Evolutionary conservation across 768 basidiomycete species (phyloP).

Genomic region (Mycena polygramma): DNA sequence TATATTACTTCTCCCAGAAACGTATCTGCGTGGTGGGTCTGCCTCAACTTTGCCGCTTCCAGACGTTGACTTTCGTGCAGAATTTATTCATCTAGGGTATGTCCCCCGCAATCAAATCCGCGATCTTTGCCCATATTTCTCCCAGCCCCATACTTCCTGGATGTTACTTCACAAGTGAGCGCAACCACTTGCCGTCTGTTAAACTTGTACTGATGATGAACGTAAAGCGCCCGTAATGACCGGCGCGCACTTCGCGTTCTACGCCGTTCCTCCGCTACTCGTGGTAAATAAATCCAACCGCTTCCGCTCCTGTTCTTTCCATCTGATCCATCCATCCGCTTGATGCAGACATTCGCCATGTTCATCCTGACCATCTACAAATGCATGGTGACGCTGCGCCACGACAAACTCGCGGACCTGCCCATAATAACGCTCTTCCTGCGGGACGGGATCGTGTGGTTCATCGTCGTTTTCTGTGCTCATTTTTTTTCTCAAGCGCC

Average conservation of each 20-base stretch:
- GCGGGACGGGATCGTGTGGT: constrained; percentile 24
- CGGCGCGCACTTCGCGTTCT: constrained; percentile 14
- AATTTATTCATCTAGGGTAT: constrained; percentile 28
- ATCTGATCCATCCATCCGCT: too few relatives aligned
- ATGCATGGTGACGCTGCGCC: constrained; percentile 12
- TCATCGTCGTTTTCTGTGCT: constrained; percentile 21
- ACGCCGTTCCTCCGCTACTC: constrained; percentile 20
- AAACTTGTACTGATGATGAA: neutral
- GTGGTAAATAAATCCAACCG: neutral
- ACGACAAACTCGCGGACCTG: constrained; percentile 2
- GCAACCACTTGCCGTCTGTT: neutral
- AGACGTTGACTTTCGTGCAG: neutral
- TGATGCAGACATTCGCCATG: constrained; percentile 21
- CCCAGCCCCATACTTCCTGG: constrained; percentile 21
- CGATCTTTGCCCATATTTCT: neutral
- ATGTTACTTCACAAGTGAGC: constrained; percentile 26
- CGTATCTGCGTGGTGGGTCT: constrained; percentile 11
- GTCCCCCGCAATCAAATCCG: too few relatives aligned
- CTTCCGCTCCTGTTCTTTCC: neutral
- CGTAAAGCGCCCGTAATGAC: constrained; percentile 6
- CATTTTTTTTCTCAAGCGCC: neutral
- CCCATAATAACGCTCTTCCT: constrained; percentile 24
- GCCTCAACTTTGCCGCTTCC: too few relatives aligned
- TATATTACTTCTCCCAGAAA: constrained; percentile 9
- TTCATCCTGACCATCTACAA: constrained; percentile 26